Base-by-base conservation (phyloP, 164 flowering plant genomes). In the Macadamia integrifolia region DNA sequence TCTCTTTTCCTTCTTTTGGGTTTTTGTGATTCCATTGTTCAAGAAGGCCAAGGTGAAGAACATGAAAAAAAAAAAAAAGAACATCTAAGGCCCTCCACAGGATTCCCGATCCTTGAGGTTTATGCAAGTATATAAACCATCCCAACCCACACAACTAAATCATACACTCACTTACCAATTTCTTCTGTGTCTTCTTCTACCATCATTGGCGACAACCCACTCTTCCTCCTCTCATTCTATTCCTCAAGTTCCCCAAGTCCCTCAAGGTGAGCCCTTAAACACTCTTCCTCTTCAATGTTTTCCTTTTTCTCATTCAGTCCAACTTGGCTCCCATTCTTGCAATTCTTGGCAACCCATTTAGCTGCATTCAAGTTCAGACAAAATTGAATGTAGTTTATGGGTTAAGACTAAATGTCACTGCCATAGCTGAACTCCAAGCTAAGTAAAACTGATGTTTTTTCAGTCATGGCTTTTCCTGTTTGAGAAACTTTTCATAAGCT, bases 21-120 rank as follows among this genome's bases (percentile, higher is more conserved):
- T 74, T 76, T 64, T 17, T 58, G 62, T 66, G 74, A 73, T 77
- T 79, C 76, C 85, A 80, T 59, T 76, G 78, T 77, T 83, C 82
- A 80, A 81, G 76, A 74, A 62, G 75, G 66, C 65, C 61, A 66
- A 23, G 77, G 78, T 74, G 66, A 80, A 53, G 82, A 82, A 75
- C 80, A 76, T 84, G 75, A 84, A 81, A 35, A 84, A 84, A 82
- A 84, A 74, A 84, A 81, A 35, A 84, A 84, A 82, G 82, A 70
- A 74, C 70, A 69, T 64, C 66, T 82, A 69, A 83, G 77, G 61
- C 83, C 80, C 76, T 80, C 81, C 78, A 76, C 64, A 60, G 52
- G 78, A 76, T 76, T 77, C 82, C 66, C 70, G 66, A 64, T 65
- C 63, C 59, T 61, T 61, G 57, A 48, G 12, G 31, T 60, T 71